Percentiles rank a stretch among this genome's conserved stretches.
Evolutionary conservation across 1,139 yeast genomes (phyloP).

Genomic region (Geotrichum klebahnii): DNA sequence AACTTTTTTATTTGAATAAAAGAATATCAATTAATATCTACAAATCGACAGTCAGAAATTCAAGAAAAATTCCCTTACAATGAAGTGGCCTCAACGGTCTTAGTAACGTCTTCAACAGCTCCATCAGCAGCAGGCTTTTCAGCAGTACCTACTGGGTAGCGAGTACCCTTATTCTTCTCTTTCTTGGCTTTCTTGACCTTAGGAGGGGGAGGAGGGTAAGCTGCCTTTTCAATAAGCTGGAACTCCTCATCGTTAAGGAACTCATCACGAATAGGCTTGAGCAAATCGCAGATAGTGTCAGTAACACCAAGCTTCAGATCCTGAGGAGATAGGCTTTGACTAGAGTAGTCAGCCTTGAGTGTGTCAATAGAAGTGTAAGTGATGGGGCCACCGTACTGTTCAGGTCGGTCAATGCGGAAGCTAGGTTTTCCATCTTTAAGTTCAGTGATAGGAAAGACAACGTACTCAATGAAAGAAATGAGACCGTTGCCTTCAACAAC

Average conservation of each 20-base stretch:
- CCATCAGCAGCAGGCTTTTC: slow-evolving; percentile 25
- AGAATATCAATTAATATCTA: neutral
- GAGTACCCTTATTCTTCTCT: slow-evolving; percentile 75
- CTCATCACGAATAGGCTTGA: slow-evolving; percentile 80
- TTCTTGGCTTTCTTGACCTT: slow-evolving; percentile 63
- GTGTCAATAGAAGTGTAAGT: slow-evolving; percentile 65
- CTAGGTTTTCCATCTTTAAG: slow-evolving; percentile 53
- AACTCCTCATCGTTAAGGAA: slow-evolving; percentile 61
- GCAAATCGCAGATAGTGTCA: slow-evolving; percentile 69
- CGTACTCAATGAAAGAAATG: slow-evolving; percentile 77
- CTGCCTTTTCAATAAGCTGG: slow-evolving; percentile 67
- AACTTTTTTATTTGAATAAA: neutral
- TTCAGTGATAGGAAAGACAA: slow-evolving; percentile 80
- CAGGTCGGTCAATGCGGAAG: slow-evolving; percentile 84
- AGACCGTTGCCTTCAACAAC: slow-evolving; percentile 87
- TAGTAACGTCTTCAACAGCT: slow-evolving; percentile 35
- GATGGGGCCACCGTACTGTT: slow-evolving; percentile 92
- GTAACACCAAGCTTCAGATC: slow-evolving; percentile 92
- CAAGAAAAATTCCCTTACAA: slow-evolving; percentile 6
- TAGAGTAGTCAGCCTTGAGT: slow-evolving; percentile 66
- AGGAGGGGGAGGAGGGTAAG: slow-evolving; percentile 75
- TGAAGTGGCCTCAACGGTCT: slow-evolving; percentile 22
- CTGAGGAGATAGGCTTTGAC: slow-evolving; percentile 77
- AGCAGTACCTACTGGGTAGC: slow-evolving; percentile 64
- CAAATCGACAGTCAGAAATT: too few relatives aligned